These are phyloP conservation scores for Venustampulla echinocandica DNA, from an alignment of 495 filamentous ascomycete genomes.

Conservation along the genomic window DNA sequence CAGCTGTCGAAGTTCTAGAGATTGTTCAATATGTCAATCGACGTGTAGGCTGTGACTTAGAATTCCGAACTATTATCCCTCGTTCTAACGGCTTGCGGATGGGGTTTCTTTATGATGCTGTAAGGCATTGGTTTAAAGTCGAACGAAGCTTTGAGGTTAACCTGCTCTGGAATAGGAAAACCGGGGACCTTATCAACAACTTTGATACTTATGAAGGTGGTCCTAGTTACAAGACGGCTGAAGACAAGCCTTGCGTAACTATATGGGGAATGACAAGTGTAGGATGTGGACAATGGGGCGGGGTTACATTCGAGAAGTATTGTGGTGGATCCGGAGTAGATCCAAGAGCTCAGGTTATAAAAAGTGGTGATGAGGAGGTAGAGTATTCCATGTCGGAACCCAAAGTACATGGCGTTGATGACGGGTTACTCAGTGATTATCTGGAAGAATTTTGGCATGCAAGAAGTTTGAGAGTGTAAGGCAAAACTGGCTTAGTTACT, in stretches of 20 bases:
- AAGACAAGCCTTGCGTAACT: background rate
- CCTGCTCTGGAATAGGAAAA: constrained; percentile 1
- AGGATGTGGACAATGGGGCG: background rate
- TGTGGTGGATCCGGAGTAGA: no score
- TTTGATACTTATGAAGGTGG: background rate
- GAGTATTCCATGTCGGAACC: background rate
- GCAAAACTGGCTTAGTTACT: no score
- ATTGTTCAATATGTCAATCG: background rate
- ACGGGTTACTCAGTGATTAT: no score
- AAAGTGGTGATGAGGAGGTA: background rate
- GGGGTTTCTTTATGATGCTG: constrained; percentile 1
- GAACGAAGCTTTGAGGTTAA: background rate
- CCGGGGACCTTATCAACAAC: background rate
- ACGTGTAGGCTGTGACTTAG: background rate
- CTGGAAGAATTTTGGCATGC: no score
- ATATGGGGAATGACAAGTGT: background rate
- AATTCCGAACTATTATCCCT: background rate
- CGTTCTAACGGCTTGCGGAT: background rate
- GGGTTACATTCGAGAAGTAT: background rate
- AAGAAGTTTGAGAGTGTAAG: no score
- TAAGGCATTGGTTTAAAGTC: constrained; percentile 1
- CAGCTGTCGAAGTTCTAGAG: constrained; percentile 1
- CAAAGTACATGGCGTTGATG: background rate
- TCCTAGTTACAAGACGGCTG: background rate
- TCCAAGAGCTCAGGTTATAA: background rate